A percentile compares a stretch with the other conserved stretches of the same genome.
phyloP scores from a whole-genome alignment of 192 early-diverging fungal species.

The Linnemannia schmuckeri region DNA sequence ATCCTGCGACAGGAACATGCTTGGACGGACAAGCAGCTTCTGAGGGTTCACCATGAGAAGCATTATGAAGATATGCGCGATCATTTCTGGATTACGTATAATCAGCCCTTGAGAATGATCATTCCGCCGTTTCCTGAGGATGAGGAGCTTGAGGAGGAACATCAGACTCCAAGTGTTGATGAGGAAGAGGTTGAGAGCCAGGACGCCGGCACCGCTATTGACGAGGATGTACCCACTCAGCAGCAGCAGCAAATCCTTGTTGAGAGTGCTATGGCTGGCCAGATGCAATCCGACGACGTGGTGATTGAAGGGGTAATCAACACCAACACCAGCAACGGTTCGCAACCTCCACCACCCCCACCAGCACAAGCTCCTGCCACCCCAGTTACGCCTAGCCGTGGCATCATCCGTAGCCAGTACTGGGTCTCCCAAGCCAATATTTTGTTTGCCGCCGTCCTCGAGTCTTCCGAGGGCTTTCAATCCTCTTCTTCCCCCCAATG shows the following conservation, averaged over 20 bases:
- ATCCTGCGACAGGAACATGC: background rate
- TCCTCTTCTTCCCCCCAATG: background rate
- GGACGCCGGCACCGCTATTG: background rate
- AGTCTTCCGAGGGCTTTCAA: background rate
- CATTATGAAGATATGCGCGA: background rate
- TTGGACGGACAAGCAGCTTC: background rate
- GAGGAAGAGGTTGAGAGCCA: background rate
- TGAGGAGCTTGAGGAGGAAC: background rate
- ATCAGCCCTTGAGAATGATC: background rate
- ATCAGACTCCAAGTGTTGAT: background rate
- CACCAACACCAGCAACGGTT: background rate
- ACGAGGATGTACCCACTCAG: background rate
- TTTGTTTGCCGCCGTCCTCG: constrained; percentile 2
- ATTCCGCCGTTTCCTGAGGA: background rate
- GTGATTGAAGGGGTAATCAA: background rate
- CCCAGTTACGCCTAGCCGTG: background rate
- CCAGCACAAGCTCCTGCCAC: background rate
- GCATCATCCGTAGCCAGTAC: background rate
- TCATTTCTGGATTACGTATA: background rate
- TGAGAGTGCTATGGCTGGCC: background rate
- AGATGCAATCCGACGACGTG: background rate
- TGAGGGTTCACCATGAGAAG: background rate
- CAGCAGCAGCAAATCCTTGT: background rate
- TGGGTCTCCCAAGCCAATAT: constrained; percentile 2
- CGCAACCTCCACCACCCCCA: background rate